Evolutionary conservation across 148 eudicot species (phyloP).

Genomic region (Selenicereus undatus): DNA sequence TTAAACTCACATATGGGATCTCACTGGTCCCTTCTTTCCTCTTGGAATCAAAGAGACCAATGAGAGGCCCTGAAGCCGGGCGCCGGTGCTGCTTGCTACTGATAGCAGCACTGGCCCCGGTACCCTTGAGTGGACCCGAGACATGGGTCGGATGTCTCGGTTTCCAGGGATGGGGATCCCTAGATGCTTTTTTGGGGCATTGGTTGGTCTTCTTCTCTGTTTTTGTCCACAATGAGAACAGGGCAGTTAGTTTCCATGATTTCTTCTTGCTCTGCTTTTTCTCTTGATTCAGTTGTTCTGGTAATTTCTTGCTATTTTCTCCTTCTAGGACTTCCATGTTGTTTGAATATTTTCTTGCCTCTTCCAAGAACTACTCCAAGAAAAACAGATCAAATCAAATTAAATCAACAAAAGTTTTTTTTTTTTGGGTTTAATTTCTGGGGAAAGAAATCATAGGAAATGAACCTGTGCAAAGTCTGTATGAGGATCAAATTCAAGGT

Average conservation of each 20-base stretch:
- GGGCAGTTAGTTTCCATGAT: constrained; percentile 23
- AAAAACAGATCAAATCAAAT: not conserved
- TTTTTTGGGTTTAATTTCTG: too few relatives aligned
- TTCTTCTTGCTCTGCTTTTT: constrained; percentile 16
- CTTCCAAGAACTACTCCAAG: constrained; percentile 27
- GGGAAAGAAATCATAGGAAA: too few relatives aligned
- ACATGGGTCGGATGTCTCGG: not conserved
- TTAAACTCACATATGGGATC: constrained; percentile 27
- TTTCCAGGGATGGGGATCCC: not conserved
- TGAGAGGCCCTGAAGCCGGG: constrained; percentile 23
- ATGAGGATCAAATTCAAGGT: constrained; percentile 16
- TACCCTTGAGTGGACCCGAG: constrained; percentile 23
- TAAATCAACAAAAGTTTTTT: not conserved
- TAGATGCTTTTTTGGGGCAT: constrained; percentile 2
- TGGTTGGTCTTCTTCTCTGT: constrained; percentile 11
- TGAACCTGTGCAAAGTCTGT: constrained; percentile 23
- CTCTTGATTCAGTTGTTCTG: not conserved
- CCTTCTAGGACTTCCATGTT: not conserved
- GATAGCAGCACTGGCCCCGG: not conserved
- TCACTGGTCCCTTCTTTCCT: constrained; percentile 1
- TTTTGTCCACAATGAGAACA: constrained; percentile 23
- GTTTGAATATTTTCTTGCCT: constrained; percentile 20
- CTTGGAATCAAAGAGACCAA: constrained; percentile 14
- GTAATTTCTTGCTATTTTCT: not conserved
- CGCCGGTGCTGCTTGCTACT: constrained; percentile 7